Conservation (phyloP, 306 rosid genomes). For the Phaseolus lunatus region DNA sequence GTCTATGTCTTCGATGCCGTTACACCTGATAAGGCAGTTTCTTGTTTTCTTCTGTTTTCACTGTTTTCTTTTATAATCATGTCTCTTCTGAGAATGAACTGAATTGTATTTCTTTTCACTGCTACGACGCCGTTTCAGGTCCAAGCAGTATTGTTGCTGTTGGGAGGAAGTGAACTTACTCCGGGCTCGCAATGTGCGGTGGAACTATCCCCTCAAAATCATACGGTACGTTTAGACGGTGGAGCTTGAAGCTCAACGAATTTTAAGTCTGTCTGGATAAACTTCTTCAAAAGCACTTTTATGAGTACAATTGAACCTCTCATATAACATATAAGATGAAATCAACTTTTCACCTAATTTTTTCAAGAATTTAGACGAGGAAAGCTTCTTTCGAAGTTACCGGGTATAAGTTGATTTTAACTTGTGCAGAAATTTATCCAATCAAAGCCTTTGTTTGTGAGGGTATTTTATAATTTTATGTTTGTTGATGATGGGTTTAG, state of each 20-base stretch:
- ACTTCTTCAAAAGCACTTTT: not conserved
- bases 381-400: not conserved
- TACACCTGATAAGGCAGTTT: constrained; percentile 79
- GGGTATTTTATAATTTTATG: constrained; percentile 23
- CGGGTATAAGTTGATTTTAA: not conserved
- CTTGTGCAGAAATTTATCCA: not conserved
- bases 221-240: constrained; percentile 58
- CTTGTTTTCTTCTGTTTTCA: not conserved
- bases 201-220: constrained; percentile 54
- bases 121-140: constrained; percentile 55
- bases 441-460: not conserved
- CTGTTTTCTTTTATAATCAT: not conserved
- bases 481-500: constrained; percentile 48
- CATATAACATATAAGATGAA: not conserved
- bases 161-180: constrained; percentile 82
- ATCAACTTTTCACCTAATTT: not conserved
- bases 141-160: constrained; percentile 80
- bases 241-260: constrained; percentile 3
- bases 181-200: constrained; percentile 64
- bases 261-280: not conserved
- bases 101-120: constrained; percentile 10
- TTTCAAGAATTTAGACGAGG: not conserved
- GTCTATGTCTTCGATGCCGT: constrained; percentile 89
- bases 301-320: not conserved
- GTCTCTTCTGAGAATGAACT: not conserved